Evolutionary conservation across 2,329 filamentous ascomycete species (phyloP).

Genomic region (Chaetomiaceae sp.): DNA sequence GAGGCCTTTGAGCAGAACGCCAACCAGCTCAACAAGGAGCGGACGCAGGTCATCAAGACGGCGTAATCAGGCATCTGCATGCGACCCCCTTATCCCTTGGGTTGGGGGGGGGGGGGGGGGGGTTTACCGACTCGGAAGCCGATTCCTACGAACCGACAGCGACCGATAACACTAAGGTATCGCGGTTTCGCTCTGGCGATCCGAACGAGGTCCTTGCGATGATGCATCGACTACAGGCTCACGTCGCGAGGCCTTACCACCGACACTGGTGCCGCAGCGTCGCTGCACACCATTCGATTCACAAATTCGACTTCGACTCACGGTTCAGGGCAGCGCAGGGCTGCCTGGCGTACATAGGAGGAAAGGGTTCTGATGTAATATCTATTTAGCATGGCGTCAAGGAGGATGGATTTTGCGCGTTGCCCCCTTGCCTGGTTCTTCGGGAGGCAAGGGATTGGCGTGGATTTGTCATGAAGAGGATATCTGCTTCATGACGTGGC

Average conservation of each 20-base stretch:
- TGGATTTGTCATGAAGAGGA: background rate
- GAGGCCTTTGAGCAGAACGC: constrained; percentile 93
- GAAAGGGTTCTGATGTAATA: background rate
- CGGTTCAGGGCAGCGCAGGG: background rate
- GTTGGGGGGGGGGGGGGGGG: too few relatives aligned
- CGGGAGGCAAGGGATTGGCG: background rate
- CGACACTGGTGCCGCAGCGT: background rate
- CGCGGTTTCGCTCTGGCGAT: too few relatives aligned
- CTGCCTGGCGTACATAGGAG: background rate
- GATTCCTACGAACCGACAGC: too few relatives aligned
- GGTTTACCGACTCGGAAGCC: too few relatives aligned
- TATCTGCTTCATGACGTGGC: constrained; percentile 8
- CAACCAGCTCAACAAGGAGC: constrained; percentile 84
- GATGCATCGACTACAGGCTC: background rate
- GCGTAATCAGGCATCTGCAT: too few relatives aligned
- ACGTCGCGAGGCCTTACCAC: background rate
- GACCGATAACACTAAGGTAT: too few relatives aligned
- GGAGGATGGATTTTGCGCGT: background rate
- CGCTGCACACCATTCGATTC: background rate
- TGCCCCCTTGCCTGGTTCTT: background rate
- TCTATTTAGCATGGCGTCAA: constrained; percentile 14
- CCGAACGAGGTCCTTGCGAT: background rate
- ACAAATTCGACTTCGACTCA: background rate
- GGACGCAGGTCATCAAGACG: constrained; percentile 90
- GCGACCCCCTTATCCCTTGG: too few relatives aligned